Base-by-base conservation (phyloP, 192 early-diverging fungal genomes). In the Coemansia sp. region DNA sequence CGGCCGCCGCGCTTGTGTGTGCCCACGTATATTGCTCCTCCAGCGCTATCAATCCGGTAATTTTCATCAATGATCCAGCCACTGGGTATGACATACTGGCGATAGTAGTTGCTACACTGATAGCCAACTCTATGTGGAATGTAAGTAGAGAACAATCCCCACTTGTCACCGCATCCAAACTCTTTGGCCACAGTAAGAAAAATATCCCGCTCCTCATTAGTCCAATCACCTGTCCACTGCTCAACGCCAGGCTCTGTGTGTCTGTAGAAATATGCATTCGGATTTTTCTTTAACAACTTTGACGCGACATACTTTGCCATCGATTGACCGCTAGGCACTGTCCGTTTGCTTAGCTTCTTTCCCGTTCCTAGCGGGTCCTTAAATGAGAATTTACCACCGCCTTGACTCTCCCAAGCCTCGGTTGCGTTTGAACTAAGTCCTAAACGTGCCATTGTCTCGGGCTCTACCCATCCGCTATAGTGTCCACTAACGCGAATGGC, bases 221-320 rank as follows among this genome's bases (percentile, higher is more conserved):
- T 87, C 90, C 90, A 92, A 60, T 90, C 90, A 14, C 87, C 88
- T 5, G 84, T 86, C 86, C 86, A 88, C 66, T 92, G 88, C 49
- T 85, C 85, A 53, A 83, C 80, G n/a, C 88, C 87, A 16, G 90
- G 90, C 56, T 89, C 89, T 16, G 86, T 88, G 61, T 92, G 88
- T 9, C 89, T 69, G 71, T 92, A 92, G 61, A 92, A 92, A 49
- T 87, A 92, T 16, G 85, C 84, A 61, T 90, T 92, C 5, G 88
- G 90, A 54, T 90, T 90, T 70, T 92, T 90, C 60, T 86, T 85
- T 56, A 88, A 82, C 68, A 89, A 61, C 67, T 85, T 84, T 21
- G 86, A 86, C 7, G 90, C 82, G 8, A 86, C 74, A 26, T 52
- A 83, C 32, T 68, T 74, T 19, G 81, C 81, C 22, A 69, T 52